Evolutionary conservation across 2,329 filamentous ascomycete genomes (phyloP).

Genomic region (Calonectria pseudoturangicola): DNA sequence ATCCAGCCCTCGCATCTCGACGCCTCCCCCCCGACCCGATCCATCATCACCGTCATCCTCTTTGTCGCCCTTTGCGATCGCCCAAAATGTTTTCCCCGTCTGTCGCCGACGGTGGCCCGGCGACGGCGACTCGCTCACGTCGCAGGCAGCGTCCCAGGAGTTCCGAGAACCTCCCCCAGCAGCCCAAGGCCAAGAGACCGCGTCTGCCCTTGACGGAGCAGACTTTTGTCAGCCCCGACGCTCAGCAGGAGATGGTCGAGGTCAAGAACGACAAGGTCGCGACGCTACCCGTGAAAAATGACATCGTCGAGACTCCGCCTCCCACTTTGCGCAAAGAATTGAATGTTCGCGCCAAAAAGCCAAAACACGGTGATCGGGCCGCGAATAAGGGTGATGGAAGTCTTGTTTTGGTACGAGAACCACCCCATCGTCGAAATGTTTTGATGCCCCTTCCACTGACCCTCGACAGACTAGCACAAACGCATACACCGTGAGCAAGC

Average conservation of each 20-base stretch:
- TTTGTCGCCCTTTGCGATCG: conserved; percentile 48
- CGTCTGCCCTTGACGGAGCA: conserved; percentile 75
- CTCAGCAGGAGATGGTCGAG: conserved; percentile 72
- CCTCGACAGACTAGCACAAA: conserved; percentile 83
- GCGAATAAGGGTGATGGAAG: conserved; percentile 80
- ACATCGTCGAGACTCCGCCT: conserved; percentile 66
- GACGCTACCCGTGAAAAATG: conserved; percentile 65
- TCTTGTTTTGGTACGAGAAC: conserved; percentile 74
- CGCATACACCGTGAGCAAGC: conserved; percentile 89
- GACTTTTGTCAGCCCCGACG: conserved; percentile 72
- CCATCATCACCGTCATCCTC: conserved; percentile 19
- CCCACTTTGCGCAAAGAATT: conserved; percentile 70
- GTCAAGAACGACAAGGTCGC: conserved; percentile 72
- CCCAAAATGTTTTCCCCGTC: conserved; percentile 76
- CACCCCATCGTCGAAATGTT: conserved; percentile 15
- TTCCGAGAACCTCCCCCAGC: conserved; percentile 71
- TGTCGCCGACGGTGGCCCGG: conserved; percentile 70
- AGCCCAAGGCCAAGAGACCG: conserved; percentile 79
- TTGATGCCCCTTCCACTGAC: conserved; percentile 45
- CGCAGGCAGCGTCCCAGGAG: conserved; percentile 76
- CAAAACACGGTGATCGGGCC: conserved; percentile 76
- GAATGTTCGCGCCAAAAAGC: conserved; percentile 77
- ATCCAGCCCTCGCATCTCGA: conserved; percentile 36
- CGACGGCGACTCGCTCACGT: conserved; percentile 75
- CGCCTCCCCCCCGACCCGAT: conserved; percentile 40